phyloP scores from a whole-genome alignment of 139 green algal genomes.

The Chlorella sp. region DNA sequence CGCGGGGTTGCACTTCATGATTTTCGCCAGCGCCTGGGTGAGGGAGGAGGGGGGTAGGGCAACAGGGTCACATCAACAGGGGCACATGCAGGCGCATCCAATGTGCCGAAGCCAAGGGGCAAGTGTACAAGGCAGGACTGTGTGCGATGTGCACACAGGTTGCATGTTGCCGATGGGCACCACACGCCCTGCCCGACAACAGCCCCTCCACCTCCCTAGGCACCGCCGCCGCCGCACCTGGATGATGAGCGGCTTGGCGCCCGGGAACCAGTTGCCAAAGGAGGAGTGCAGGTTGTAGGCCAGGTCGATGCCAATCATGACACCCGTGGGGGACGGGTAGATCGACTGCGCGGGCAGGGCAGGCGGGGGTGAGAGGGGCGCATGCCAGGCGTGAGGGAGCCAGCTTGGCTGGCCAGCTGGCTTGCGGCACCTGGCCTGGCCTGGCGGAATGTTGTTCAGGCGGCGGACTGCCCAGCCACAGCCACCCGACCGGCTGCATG shows the following conservation, averaged over 20 bases:
- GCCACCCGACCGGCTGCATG: neutral
- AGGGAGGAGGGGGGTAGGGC: neutral
- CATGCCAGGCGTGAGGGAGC: no score
- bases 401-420: no score
- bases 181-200: no score
- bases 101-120: no score
- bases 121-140: no score
- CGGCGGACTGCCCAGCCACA: no score
- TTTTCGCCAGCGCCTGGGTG: constrained; percentile 90
- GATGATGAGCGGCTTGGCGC: constrained; percentile 94
- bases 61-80: neutral
- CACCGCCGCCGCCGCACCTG: constrained; percentile 63
- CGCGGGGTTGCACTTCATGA: constrained; percentile 99
- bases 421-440: no score
- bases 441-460: no score
- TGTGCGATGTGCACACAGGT: no score
- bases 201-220: neutral
- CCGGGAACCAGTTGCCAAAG: constrained; percentile 99
- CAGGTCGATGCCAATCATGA: constrained; percentile 98
- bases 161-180: no score
- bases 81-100: neutral
- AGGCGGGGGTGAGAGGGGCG: neutral
- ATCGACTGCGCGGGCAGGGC: constrained; percentile 5
- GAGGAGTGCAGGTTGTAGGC: constrained; percentile 98
- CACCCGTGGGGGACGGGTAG: constrained; percentile 89